phyloP scores from a whole-genome alignment of 768 basidiomycete species.

The Daedaleopsis nitida region DNA sequence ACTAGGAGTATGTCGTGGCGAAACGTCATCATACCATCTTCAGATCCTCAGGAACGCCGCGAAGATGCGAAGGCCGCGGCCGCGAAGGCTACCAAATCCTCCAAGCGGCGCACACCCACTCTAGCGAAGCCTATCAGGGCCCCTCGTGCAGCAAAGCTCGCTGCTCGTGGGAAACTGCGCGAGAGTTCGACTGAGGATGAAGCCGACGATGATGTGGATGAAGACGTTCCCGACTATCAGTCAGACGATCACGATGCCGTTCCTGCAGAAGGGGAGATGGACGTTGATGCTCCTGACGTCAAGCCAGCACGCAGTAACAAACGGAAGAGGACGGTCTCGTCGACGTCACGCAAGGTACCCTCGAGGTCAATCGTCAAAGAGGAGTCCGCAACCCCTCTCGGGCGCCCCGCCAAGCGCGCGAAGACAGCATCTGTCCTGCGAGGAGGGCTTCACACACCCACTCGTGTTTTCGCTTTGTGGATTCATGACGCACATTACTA shows the following conservation, averaged over 20 bases:
- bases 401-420: conserved; percentile 19
- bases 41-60: conserved; percentile 57
- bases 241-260: conserved; percentile 31
- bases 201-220: conserved; percentile 35
- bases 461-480: conserved; percentile 75
- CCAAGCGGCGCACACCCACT: background rate
- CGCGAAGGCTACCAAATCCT: conserved; percentile 10
- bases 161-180: conserved; percentile 3
- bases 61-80: conserved; percentile 10
- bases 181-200: conserved; percentile 27
- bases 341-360: conserved; percentile 27
- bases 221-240: background rate
- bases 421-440: conserved; percentile 19
- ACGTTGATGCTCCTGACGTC: conserved; percentile 28
- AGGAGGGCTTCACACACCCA: conserved; percentile 31
- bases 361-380: conserved; percentile 20
- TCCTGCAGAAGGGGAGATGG: conserved; percentile 41
- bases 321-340: conserved; percentile 24
- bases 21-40: conserved; percentile 52
- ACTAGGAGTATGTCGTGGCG: conserved; percentile 7
- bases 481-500: conserved; percentile 60
- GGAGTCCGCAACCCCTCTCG: conserved; percentile 11
- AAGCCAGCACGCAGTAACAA: conserved; percentile 48
- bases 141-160: conserved; percentile 12
- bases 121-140: background rate